A percentile compares a stretch with the other conserved stretches of the same genome.
These are phyloP conservation scores for Prunella vulgaris DNA, from an alignment of 257 asterid genomes.

Conservation along the genomic window DNA sequence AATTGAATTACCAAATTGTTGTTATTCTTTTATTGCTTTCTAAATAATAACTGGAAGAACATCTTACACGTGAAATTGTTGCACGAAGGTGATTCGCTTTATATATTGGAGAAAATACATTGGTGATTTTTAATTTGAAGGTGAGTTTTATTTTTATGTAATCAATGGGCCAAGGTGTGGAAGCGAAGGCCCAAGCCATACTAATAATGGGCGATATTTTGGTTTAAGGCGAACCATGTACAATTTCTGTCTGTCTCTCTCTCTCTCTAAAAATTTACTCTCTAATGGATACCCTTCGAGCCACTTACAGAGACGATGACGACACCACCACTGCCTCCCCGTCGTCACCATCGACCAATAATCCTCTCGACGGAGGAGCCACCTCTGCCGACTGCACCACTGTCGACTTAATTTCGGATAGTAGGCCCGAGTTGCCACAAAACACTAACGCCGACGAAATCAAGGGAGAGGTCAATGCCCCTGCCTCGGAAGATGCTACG, in stretches of 20 bases:
- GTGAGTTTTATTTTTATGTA: no score
- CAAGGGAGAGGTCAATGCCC: conserved; percentile 28
- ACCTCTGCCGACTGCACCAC: not conserved
- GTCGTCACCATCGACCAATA: conserved; percentile 24
- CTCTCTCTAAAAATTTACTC: not conserved
- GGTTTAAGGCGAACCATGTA: not conserved
- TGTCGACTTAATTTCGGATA: not conserved
- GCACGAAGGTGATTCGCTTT: no score
- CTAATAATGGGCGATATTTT: no score
- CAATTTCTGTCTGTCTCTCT: not conserved
- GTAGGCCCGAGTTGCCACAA: conserved; percentile 13
- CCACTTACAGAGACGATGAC: conserved; percentile 40
- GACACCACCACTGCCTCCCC: conserved; percentile 30
- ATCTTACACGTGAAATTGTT: no score
- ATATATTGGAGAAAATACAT: no score
- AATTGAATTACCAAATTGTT: no score
- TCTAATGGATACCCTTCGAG: conserved; percentile 53
- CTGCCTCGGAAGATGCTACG: conserved; percentile 34
- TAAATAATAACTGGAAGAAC: no score
- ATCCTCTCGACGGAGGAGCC: conserved; percentile 13
- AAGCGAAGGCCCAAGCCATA: not conserved
- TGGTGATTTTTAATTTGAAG: no score
- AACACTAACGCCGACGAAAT: conserved; percentile 13
- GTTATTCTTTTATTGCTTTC: no score
- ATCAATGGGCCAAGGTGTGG: no score